Conservation (phyloP, 2,329 filamentous ascomycete species). For the Ascomycota sp. region DNA sequence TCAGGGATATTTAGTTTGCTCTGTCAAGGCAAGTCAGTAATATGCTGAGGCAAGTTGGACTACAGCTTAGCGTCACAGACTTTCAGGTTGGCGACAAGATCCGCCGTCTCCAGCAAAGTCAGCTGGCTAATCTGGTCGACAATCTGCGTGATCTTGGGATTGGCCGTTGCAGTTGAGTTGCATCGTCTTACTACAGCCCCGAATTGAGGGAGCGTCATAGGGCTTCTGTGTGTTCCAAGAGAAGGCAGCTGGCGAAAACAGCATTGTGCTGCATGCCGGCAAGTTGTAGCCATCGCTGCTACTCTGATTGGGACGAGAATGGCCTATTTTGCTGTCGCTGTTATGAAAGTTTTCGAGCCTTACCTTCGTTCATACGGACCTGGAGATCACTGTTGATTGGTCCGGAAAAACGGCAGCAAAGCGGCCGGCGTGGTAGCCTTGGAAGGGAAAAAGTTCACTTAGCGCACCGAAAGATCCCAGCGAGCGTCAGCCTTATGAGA, state of each 20-base stretch:
- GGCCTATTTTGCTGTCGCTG: background rate
- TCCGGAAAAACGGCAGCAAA: constrained; percentile 15
- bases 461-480: too few relatives aligned
- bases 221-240: constrained; percentile 21
- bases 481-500: too few relatives aligned
- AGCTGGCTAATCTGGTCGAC: constrained; percentile 98
- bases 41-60: too few relatives aligned
- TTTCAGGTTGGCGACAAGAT: constrained; percentile 87
- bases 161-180: constrained; percentile 64
- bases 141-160: constrained; percentile 82
- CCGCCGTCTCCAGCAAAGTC: constrained; percentile 90
- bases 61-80: constrained; percentile 22
- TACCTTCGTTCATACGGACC: background rate
- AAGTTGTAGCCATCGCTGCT: constrained; percentile 36
- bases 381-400: constrained; percentile 11
- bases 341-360: constrained; percentile 22
- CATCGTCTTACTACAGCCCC: constrained; percentile 43
- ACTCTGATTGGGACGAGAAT: constrained; percentile 7
- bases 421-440: constrained; percentile 6
- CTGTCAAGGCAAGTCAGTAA: constrained; percentile 21
- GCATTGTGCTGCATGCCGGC: constrained; percentile 39
- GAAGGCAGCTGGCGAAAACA: constrained; percentile 39
- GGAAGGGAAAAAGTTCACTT: background rate
- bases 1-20: constrained; percentile 92
- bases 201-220: constrained; percentile 24